phyloP scores from a whole-genome alignment of 2,329 filamentous ascomycete species.

The Fusarium metavorans region DNA sequence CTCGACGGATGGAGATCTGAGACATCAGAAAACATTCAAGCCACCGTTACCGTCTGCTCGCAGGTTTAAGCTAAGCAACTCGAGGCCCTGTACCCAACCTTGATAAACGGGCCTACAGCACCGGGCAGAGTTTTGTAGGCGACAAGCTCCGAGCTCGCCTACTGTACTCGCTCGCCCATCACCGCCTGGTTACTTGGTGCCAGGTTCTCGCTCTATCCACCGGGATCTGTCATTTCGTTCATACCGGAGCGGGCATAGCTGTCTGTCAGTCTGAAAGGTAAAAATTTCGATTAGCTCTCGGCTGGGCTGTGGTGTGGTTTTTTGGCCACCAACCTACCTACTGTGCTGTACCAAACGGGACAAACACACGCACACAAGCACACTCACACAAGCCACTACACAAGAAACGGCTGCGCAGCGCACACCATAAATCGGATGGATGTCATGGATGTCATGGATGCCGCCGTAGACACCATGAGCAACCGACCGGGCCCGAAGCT shows the following conservation, averaged over 20 bases:
- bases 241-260: neutral
- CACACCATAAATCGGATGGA: constrained; percentile 21
- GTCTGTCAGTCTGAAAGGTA: neutral
- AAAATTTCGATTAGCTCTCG: constrained; percentile 15
- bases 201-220: constrained; percentile 4
- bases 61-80: constrained; percentile 10
- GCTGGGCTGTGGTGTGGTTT: neutral
- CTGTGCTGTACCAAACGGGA: neutral
- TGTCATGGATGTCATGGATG: constrained; percentile 27
- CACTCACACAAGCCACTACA: constrained; percentile 15
- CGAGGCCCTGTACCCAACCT: neutral
- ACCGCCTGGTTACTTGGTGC: constrained; percentile 2
- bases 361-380: neutral
- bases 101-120: constrained; percentile 19
- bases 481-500: constrained; percentile 39
- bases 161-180: neutral
- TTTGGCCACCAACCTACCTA: neutral
- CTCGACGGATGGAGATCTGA: constrained; percentile 1
- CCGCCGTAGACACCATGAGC: constrained; percentile 35
- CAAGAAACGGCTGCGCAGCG: constrained; percentile 15
- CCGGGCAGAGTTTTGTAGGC: constrained; percentile 23
- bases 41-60: constrained; percentile 3
- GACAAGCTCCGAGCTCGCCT: constrained; percentile 8
- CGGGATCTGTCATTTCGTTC: neutral
- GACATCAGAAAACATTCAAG: constrained; percentile 18